Evolutionary conservation across 2,329 filamentous ascomycete genomes (phyloP).

Genomic region (Cordyceps farinosa): DNA sequence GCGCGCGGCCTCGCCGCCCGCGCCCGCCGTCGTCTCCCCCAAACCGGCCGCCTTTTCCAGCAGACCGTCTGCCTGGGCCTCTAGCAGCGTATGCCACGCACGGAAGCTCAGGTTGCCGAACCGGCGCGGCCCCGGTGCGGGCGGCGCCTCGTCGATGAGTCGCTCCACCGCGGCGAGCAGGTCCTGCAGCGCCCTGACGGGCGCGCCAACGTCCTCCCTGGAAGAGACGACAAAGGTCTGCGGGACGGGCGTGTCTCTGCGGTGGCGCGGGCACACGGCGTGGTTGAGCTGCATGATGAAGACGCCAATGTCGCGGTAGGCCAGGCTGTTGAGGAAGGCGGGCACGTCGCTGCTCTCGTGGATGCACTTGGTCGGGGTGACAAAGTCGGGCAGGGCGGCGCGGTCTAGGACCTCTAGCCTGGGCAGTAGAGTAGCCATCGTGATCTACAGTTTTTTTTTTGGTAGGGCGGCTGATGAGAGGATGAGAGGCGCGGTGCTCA

Average conservation of each 20-base stretch:
- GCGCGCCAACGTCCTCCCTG: conserved; percentile 37
- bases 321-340: conserved; percentile 73
- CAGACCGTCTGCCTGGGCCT: conserved; percentile 48
- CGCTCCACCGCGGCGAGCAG: conserved; percentile 62
- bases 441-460: neutral
- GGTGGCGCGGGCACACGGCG: conserved; percentile 69
- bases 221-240: conserved; percentile 43
- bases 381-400: conserved; percentile 51
- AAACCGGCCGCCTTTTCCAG: conserved; percentile 28
- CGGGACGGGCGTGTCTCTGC: conserved; percentile 32
- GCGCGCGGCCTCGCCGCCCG: conserved; percentile 43
- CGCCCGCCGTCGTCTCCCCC: conserved; percentile 28
- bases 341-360: conserved; percentile 78
- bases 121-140: conserved; percentile 77
- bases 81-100: conserved; percentile 72
- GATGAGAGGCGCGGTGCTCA: neutral
- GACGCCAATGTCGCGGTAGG: conserved; percentile 80
- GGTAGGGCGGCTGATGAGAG: neutral
- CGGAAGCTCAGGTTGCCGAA: conserved; percentile 93
- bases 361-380: conserved; percentile 73
- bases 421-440: conserved; percentile 20
- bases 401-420: conserved; percentile 49
- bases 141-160: conserved; percentile 75
- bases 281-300: conserved; percentile 90
- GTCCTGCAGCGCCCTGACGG: conserved; percentile 61